These are phyloP conservation scores for Seminavis robusta DNA, from an alignment of 108 stramenopile species.

Conservation along the genomic window DNA sequence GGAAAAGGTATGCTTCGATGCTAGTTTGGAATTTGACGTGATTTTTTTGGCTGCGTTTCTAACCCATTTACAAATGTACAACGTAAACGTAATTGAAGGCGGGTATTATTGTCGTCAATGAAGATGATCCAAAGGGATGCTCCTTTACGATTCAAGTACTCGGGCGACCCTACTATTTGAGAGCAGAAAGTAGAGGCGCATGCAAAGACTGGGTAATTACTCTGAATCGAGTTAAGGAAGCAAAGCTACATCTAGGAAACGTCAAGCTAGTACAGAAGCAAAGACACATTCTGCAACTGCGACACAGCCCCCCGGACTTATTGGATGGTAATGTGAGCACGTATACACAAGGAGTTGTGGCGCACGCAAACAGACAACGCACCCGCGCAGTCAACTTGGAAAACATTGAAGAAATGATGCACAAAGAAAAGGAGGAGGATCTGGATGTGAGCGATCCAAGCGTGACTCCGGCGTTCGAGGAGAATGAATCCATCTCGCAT, in stretches of 20 bases:
- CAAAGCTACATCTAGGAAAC: slow-evolving; percentile 72
- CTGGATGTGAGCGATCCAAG: slow-evolving; percentile 9
- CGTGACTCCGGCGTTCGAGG: background rate
- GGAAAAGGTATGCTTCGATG: slow-evolving; percentile 50
- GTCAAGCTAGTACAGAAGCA: slow-evolving; percentile 53
- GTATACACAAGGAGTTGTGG: slow-evolving; percentile 26
- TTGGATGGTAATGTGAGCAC: slow-evolving; percentile 16
- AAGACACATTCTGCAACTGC: too few relatives aligned
- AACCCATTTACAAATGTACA: too few relatives aligned
- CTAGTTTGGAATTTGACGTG: background rate
- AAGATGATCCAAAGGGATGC: slow-evolving; percentile 51
- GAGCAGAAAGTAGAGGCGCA: slow-evolving; percentile 63
- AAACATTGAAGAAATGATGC: too few relatives aligned
- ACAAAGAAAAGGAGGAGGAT: slow-evolving; percentile 31
- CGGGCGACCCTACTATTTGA: slow-evolving; percentile 70
- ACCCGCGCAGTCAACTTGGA: slow-evolving; percentile 48
- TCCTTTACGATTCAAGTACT: slow-evolving; percentile 78
- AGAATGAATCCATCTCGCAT: slow-evolving; percentile 8
- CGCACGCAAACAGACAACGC: slow-evolving; percentile 46
- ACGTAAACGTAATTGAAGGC: slow-evolving; percentile 30
- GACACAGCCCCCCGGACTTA: slow-evolving; percentile 30
- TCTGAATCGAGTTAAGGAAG: slow-evolving; percentile 78
- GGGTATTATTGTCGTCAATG: slow-evolving; percentile 68
- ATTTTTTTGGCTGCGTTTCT: background rate
- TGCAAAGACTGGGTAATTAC: slow-evolving; percentile 88